Conservation (phyloP, 306 rosid genomes). For the Dryas alaskensis region DNA sequence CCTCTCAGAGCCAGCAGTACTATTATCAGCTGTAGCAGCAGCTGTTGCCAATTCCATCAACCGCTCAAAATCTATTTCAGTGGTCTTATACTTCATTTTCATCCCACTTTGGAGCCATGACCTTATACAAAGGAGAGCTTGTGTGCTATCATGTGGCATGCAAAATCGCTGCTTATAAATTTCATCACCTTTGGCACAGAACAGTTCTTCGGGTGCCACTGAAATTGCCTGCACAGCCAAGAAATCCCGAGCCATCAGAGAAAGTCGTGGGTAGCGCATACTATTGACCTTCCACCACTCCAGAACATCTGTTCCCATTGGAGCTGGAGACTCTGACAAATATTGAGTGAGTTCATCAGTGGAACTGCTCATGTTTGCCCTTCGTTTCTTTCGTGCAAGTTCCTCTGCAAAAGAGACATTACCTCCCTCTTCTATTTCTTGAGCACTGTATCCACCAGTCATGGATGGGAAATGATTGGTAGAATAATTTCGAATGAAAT, state of each 20-base stretch:
- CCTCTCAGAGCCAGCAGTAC: conserved; percentile 32
- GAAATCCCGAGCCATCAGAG: conserved; percentile 93
- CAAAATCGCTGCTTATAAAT: conserved; percentile 68
- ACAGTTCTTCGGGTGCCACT: conserved; percentile 78
- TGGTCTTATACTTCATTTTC: conserved; percentile 59
- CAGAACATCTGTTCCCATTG: conserved; percentile 79
- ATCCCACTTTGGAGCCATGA: conserved; percentile 84
- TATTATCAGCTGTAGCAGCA: conserved; percentile 31
- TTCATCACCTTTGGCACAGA: conserved; percentile 81
- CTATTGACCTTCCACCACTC: conserved; percentile 97
- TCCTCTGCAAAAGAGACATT: conserved; percentile 93
- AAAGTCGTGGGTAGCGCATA: conserved; percentile 80
- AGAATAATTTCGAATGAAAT: conserved; percentile 73
- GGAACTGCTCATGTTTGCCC: conserved; percentile 65
- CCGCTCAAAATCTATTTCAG: conserved; percentile 51
- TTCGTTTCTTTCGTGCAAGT: conserved; percentile 87
- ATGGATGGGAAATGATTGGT: conserved; percentile 65
- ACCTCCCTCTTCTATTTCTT: conserved; percentile 71
- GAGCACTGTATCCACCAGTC: conserved; percentile 59
- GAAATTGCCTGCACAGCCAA: conserved; percentile 88
- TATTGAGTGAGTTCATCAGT: conserved; percentile 94
- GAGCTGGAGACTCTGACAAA: conserved; percentile 84
- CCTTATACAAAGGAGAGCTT: conserved; percentile 72
- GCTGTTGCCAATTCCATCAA: conserved; percentile 49
- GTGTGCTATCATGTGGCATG: conserved; percentile 70